Conservation (phyloP, 148 eudicot species). For the Drosera capensis region DNA sequence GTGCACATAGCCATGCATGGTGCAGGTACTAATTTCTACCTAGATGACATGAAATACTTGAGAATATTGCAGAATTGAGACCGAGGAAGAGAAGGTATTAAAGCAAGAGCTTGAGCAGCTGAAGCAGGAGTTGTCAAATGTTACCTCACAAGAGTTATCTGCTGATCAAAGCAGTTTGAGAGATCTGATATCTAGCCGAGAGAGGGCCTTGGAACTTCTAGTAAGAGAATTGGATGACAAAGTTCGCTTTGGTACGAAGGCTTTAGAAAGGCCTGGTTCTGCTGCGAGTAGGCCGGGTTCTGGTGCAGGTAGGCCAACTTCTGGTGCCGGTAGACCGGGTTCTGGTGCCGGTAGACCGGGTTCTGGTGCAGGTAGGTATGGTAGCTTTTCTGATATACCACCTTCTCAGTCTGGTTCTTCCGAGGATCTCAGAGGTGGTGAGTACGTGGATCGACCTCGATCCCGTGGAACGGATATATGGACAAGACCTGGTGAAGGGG, state of each 20-base stretch:
- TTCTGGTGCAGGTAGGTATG: constrained; percentile 8
- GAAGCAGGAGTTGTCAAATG: constrained; percentile 19
- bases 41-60: too few relatives aligned
- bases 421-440: constrained; percentile 41
- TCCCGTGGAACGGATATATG: constrained; percentile 66
- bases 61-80: constrained; percentile 24
- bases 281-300: constrained; percentile 30
- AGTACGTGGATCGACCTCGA: constrained; percentile 60
- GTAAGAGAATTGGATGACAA: constrained; percentile 62
- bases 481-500: constrained; percentile 58
- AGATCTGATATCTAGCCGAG: constrained; percentile 26
- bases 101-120: constrained; percentile 24
- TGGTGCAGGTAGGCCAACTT: constrained; percentile 1
- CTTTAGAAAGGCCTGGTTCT: constrained; percentile 66
- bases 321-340: not conserved
- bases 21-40: too few relatives aligned
- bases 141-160: constrained; percentile 17
- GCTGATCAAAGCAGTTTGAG: constrained; percentile 26
- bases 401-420: constrained; percentile 41
- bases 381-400: constrained; percentile 21
- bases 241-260: constrained; percentile 56
- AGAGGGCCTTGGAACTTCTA: constrained; percentile 52
- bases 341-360: not conserved
- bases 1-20: too few relatives aligned
- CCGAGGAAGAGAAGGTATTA: constrained; percentile 28